A percentile compares a stretch with the other conserved stretches of the same genome.
Evolutionary conservation across 1,284 basidiomycete species (phyloP).

Genomic region (Sanguinoderma infundibulare): DNA sequence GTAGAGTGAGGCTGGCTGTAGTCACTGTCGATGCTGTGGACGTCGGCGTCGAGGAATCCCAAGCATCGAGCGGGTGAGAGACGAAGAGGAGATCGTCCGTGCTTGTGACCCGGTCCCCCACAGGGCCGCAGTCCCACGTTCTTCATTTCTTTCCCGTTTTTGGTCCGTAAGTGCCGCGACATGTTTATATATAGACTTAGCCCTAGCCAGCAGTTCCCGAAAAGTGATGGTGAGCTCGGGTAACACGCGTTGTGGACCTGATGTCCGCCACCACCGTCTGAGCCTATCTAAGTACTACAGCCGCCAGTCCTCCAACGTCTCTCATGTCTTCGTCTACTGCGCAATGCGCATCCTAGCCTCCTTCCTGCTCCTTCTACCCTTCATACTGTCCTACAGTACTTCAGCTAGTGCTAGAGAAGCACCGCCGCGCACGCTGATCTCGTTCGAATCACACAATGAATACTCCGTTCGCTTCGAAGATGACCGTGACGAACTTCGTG

Average conservation of each 20-base stretch:
- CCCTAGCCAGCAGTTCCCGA: slow-evolving; percentile 5
- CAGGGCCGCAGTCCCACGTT: slow-evolving; percentile 19
- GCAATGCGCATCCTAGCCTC: slow-evolving; percentile 19
- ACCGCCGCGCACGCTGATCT: slow-evolving; percentile 9
- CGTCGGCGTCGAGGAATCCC: slow-evolving; percentile 14
- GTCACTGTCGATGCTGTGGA: slow-evolving; percentile 9
- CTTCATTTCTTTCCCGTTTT: not conserved
- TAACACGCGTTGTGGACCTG: not conserved
- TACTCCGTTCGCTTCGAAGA: slow-evolving; percentile 7
- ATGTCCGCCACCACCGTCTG: not conserved
- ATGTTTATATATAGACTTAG: not conserved
- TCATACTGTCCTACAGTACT: not conserved
- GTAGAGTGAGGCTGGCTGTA: not conserved
- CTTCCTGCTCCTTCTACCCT: not conserved
- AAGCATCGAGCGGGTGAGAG: slow-evolving; percentile 19
- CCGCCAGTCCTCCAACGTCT: not conserved
- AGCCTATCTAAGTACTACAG: too few relatives aligned
- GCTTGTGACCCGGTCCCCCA: not conserved
- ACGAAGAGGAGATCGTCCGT: not conserved
- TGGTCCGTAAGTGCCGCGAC: not conserved
- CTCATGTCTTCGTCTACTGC: slow-evolving; percentile 17
- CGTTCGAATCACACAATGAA: slow-evolving; percentile 16
- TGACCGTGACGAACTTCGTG: slow-evolving; percentile 8
- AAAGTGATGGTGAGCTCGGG: not conserved
- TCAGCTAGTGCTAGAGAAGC: not conserved